These are phyloP conservation scores for Lablab purpureus DNA, from an alignment of 306 rosid genomes.

Conservation along the genomic window DNA sequence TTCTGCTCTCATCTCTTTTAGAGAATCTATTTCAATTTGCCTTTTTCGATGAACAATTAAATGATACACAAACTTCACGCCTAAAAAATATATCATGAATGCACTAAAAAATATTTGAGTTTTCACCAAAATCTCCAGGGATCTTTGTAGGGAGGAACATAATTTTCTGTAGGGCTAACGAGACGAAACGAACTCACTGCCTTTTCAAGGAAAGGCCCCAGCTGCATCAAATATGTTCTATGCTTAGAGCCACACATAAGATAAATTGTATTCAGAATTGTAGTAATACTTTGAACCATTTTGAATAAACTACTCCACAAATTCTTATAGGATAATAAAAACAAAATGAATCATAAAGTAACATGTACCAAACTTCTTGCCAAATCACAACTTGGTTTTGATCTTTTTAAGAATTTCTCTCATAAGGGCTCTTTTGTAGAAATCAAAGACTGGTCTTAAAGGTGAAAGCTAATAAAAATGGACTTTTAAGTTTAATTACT, in stretches of 20 bases:
- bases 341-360: not conserved
- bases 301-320: not conserved
- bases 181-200: slow-evolving; percentile 88
- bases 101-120: slow-evolving; percentile 37
- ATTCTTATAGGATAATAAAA: not conserved
- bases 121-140: slow-evolving; percentile 99
- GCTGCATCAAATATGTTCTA: slow-evolving; percentile 59
- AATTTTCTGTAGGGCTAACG: slow-evolving; percentile 75
- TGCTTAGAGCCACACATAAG: slow-evolving; percentile 1
- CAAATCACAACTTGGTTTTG: not conserved
- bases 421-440: not conserved
- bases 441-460: not conserved
- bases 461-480: not conserved
- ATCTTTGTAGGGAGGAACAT: slow-evolving; percentile 95
- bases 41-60: slow-evolving; percentile 21
- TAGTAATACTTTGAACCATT: not conserved
- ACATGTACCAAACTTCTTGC: not conserved
- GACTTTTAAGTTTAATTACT: not conserved
- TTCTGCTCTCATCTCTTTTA: slow-evolving; percentile 13
- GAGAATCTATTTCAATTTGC: slow-evolving; percentile 20
- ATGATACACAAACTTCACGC: slow-evolving; percentile 20
- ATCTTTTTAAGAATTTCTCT: not conserved
- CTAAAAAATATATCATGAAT: slow-evolving; percentile 19
- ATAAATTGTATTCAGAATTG: not conserved
- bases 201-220: slow-evolving; percentile 81